Base-by-base conservation (phyloP, 2,329 filamentous ascomycete species). In the Periconia digitata region DNA sequence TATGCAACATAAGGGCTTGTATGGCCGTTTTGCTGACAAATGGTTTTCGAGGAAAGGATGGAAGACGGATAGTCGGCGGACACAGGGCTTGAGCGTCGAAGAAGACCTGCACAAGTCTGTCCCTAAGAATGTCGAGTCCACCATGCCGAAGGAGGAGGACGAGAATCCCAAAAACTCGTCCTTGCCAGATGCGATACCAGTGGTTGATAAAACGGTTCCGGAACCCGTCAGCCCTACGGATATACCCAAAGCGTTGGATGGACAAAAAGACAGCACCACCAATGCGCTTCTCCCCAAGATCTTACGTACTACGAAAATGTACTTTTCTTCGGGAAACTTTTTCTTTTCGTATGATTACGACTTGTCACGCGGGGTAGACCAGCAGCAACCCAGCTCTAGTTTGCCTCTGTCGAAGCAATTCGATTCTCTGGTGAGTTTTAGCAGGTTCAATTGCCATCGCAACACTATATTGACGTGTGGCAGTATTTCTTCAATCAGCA, bases 271-370 rank as follows among this genome's bases (percentile, higher is more conserved):
- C 38, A 67, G 64, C 2, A 60, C 62, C 2, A 70, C 67, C 2
- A 49, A 65, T 27, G 58, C 63, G 0, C 51, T 97, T 24, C 76
- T 95, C 10, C 92, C 92, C 1, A 95, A 96, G 64, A 78, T 97
- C 34, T 72, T 99, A 36, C 83, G 87, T 35, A 95, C 89, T 24
- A 86, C 90, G 1, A 89, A 89, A 63, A 83, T 97, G 46, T 83
- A 96, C 51, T 92, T 96, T 64, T 85, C 88, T 1, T 81, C 85
- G 0, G 81, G 82, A 54, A 96, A 90, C 68, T 97, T 96, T 71
- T 97, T 87, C 76, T 99, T 92, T 70, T 92, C 92, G 0, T 96
- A 99, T 69, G 94, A 99, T 56, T 82, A 92, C 66, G 92, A 99
- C 67, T 82, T 99, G 43, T 97, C 94, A 0, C 82, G 86, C 47